Conservation (phyloP, 768 basidiomycete species). For the Sarcodon sp. region DNA sequence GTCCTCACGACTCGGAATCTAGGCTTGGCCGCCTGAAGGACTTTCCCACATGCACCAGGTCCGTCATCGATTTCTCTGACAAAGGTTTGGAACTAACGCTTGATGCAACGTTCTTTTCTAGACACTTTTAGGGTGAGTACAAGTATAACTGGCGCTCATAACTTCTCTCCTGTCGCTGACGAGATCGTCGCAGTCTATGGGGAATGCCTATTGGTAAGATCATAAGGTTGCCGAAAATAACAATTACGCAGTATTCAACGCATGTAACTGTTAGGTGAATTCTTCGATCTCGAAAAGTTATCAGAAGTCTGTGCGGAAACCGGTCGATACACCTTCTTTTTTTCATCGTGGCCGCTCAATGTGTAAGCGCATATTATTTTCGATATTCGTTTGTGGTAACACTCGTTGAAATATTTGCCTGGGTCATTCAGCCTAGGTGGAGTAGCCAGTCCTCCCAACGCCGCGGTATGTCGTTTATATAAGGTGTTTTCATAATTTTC, state of each 20-base stretch:
- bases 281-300: slow-evolving; percentile 59
- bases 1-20: background rate
- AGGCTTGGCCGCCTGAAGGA: slow-evolving; percentile 45
- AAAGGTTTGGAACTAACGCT: background rate
- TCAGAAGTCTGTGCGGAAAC: slow-evolving; percentile 42
- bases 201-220: slow-evolving; percentile 59
- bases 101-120: slow-evolving; percentile 9
- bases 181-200: slow-evolving; percentile 32
- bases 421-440: slow-evolving; percentile 38
- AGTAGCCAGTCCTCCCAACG: slow-evolving; percentile 59
- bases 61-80: slow-evolving; percentile 3
- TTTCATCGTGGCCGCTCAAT: slow-evolving; percentile 63
- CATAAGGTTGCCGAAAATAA: slow-evolving; percentile 1
- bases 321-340: slow-evolving; percentile 61
- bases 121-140: slow-evolving; percentile 47
- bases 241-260: background rate
- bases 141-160: slow-evolving; percentile 10
- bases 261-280: slow-evolving; percentile 33
- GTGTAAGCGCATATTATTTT: slow-evolving; percentile 31
- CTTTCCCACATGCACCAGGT: slow-evolving; percentile 43
- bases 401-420: slow-evolving; percentile 3
- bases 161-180: background rate
- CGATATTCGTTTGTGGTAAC: background rate
- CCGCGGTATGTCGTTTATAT: slow-evolving; percentile 36
- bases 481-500: background rate